phyloP scores from a whole-genome alignment of 305 asterid genomes.

The Fraxinus velutina region DNA sequence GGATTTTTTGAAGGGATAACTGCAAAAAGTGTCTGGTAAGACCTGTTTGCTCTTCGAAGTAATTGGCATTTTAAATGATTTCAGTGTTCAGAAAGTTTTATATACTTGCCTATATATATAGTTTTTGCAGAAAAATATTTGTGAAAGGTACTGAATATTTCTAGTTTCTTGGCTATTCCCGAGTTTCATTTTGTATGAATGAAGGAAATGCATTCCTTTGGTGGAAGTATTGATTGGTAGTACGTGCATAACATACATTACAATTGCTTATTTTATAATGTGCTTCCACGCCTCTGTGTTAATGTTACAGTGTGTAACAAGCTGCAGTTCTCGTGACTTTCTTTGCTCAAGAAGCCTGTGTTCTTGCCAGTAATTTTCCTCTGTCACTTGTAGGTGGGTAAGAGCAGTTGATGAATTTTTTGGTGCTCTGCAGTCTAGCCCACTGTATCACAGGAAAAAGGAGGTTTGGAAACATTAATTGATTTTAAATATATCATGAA shows the following conservation, averaged over 20 bases:
- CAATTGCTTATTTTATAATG: neutral
- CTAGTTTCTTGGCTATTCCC: neutral
- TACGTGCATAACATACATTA: neutral
- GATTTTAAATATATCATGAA: neutral
- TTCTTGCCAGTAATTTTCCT: neutral
- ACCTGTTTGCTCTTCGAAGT: slow-evolving; percentile 3
- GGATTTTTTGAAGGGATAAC: slow-evolving; percentile 83
- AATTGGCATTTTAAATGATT: slow-evolving; percentile 1
- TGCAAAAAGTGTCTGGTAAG: slow-evolving; percentile 72
- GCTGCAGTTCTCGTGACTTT: neutral
- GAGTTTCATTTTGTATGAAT: neutral
- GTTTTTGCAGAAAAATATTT: neutral
- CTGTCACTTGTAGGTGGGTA: slow-evolving; percentile 70
- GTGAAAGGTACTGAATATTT: neutral
- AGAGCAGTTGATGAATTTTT: slow-evolving; percentile 89
- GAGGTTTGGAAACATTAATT: slow-evolving; percentile 39
- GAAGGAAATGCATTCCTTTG: neutral
- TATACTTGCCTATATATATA: neutral
- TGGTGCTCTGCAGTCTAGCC: slow-evolving; percentile 57
- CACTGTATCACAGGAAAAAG: slow-evolving; percentile 44
- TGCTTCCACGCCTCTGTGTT: neutral
- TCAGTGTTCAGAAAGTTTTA: neutral
- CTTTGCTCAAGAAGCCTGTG: neutral
- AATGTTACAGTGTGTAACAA: neutral
- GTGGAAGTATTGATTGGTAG: neutral